Evolutionary conservation across 1,284 basidiomycete species (phyloP).

Genomic region (Puccinia coronata): DNA sequence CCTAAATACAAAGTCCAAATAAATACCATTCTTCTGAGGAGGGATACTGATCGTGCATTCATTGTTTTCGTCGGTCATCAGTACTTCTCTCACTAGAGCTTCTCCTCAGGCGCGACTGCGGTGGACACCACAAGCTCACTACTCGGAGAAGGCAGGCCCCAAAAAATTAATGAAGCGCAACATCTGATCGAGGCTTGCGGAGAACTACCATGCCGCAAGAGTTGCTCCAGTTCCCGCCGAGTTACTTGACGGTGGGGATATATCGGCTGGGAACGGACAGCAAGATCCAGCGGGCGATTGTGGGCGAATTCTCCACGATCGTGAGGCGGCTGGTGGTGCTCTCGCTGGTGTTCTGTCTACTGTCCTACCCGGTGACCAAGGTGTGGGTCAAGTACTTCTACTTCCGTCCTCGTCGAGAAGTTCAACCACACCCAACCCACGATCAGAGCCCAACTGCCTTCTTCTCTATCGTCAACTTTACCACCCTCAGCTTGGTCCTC

Average conservation of each 20-base stretch:
- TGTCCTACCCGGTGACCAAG: conserved; percentile 32
- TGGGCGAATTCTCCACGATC: conserved; percentile 59
- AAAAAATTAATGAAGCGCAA: no score
- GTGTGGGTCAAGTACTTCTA: conserved; percentile 43
- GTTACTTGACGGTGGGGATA: conserved; percentile 72
- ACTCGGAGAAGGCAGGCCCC: no score
- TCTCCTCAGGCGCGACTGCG: no score
- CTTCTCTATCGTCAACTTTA: conserved; percentile 61
- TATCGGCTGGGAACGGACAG: conserved; percentile 72
- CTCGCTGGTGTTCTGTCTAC: neutral
- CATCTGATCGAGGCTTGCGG: no score
- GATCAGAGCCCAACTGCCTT: neutral
- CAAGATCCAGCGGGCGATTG: conserved; percentile 68
- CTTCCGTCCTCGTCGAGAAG: neutral
- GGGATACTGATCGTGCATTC: no score
- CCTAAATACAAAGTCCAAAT: no score
- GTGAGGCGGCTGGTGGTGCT: neutral
- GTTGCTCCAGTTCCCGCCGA: conserved; percentile 71
- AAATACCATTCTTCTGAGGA: no score
- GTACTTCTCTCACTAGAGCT: no score
- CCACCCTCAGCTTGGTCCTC: conserved; percentile 71
- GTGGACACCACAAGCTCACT: no score
- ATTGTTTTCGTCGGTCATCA: no score
- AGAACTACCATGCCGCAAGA: conserved; percentile 62
- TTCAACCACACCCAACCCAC: no score